Conservation (phyloP, 2,329 filamentous ascomycete genomes). For the Camptophora hylomeconis region DNA sequence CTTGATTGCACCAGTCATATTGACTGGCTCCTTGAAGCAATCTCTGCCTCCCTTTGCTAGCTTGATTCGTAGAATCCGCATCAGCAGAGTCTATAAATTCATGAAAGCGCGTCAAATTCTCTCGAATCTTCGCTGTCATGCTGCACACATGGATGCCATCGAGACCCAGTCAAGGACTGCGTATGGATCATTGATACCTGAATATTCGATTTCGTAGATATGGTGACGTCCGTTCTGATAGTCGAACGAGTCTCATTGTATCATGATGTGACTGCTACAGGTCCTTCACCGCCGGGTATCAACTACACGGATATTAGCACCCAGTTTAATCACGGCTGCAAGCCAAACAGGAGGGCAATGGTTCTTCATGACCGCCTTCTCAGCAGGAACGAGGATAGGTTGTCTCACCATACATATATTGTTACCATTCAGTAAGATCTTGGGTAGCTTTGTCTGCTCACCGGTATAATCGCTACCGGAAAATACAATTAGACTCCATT, state of each 20-base stretch:
- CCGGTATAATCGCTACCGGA: conserved; percentile 70
- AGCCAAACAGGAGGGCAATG: too few relatives aligned
- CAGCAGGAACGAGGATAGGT: conserved; percentile 1
- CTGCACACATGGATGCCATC: too few relatives aligned
- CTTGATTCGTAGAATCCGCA: too few relatives aligned
- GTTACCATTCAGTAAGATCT: conserved; percentile 94
- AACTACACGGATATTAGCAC: conserved; percentile 36
- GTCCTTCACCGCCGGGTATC: conserved; percentile 67
- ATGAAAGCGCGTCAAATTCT: too few relatives aligned
- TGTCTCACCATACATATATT: conserved; percentile 94
- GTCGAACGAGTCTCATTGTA: not conserved
- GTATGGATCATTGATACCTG: too few relatives aligned
- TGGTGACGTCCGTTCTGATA: not conserved
- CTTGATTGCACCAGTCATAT: too few relatives aligned
- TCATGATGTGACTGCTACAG: conserved; percentile 24
- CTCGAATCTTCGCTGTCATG: too few relatives aligned
- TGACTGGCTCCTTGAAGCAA: too few relatives aligned
- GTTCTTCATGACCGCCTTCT: conserved; percentile 3
- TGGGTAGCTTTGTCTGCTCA: conserved; percentile 74
- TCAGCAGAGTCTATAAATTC: too few relatives aligned
- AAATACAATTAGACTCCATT: conserved; percentile 11
- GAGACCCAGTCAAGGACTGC: too few relatives aligned
- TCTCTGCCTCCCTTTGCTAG: too few relatives aligned
- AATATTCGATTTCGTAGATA: too few relatives aligned
- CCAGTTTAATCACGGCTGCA: conserved; percentile 2